phyloP scores from a whole-genome alignment of 164 flowering plant species.

The Sedum album region DNA sequence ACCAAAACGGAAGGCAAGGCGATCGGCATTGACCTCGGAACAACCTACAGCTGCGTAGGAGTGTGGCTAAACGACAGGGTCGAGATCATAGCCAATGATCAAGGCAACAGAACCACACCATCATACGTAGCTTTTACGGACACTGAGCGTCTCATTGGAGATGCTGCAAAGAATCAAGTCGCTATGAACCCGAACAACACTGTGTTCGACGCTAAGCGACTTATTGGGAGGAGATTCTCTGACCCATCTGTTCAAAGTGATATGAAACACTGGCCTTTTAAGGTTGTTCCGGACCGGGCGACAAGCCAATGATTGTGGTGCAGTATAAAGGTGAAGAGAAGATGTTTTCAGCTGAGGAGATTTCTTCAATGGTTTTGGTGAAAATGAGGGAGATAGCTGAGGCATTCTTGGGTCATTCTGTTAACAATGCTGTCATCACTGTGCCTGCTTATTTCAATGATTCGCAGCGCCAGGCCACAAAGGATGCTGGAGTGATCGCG shows the following conservation, averaged over 20 bases:
- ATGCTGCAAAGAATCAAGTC: background rate
- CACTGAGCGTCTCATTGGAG: background rate
- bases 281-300: background rate
- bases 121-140: background rate
- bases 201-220: background rate
- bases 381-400: background rate
- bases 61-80: background rate
- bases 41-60: slow-evolving; percentile 1
- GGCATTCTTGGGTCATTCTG: background rate
- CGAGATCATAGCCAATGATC: background rate
- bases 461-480: background rate
- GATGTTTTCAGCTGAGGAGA: slow-evolving; percentile 5
- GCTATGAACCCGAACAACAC: slow-evolving; percentile 4
- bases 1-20: background rate
- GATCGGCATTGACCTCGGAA: background rate
- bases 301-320: background rate
- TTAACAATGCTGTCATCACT: background rate
- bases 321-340: background rate
- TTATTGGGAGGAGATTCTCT: background rate
- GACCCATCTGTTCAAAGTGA: background rate
- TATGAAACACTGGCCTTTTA: slow-evolving; percentile 1
- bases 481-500: background rate
- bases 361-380: background rate
- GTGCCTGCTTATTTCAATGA: slow-evolving; percentile 1
- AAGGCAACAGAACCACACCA: background rate